phyloP scores from a whole-genome alignment of 164 flowering plant species.

The Taxillus chinensis region DNA sequence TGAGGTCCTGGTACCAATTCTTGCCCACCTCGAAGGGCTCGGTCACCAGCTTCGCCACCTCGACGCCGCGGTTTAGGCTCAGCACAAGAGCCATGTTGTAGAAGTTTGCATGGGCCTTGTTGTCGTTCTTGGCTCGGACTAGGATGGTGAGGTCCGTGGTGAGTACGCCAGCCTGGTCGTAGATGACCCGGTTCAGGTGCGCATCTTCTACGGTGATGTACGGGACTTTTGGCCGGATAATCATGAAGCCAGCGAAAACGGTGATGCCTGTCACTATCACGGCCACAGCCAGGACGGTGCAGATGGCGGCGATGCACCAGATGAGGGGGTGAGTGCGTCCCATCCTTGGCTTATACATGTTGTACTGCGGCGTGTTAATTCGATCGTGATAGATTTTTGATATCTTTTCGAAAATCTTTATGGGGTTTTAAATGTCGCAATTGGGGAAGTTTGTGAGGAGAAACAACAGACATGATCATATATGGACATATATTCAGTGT shows the following conservation, averaged over 20 bases:
- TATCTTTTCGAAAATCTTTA: slow-evolving; percentile 11
- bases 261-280: slow-evolving; percentile 54
- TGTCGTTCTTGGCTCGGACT: slow-evolving; percentile 52
- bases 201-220: slow-evolving; percentile 36
- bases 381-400: not conserved
- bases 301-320: slow-evolving; percentile 55
- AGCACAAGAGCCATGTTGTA: slow-evolving; percentile 28
- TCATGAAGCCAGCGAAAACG: slow-evolving; percentile 51
- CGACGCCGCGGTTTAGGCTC: slow-evolving; percentile 22
- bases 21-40: slow-evolving; percentile 42
- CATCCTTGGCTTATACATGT: slow-evolving; percentile 20
- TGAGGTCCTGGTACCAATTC: slow-evolving; percentile 27
- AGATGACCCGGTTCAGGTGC: slow-evolving; percentile 33
- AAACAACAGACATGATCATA: not conserved
- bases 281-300: slow-evolving; percentile 41
- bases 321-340: slow-evolving; percentile 34
- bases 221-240: slow-evolving; percentile 56
- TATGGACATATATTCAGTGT: slow-evolving; percentile 1
- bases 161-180: slow-evolving; percentile 29
- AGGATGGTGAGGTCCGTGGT: slow-evolving; percentile 29
- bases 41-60: slow-evolving; percentile 34
- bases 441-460: too few relatives aligned
- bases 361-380: not conserved
- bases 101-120: slow-evolving; percentile 61
- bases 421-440: too few relatives aligned